phyloP scores from a whole-genome alignment of 805 yeast genomes.

The Wickerhamomyces chaumierensis region DNA sequence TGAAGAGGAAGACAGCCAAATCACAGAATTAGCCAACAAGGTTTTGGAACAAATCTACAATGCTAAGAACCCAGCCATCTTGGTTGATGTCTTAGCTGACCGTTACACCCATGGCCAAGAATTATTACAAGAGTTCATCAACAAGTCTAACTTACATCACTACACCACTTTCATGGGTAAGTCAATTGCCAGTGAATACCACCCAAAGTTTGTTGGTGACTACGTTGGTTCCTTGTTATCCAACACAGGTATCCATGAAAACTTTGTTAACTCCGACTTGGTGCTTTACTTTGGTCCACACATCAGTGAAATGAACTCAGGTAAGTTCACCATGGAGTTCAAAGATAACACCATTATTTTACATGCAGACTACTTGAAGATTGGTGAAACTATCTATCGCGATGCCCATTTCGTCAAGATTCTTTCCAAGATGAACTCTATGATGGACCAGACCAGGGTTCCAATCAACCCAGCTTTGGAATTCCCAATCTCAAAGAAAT shows the following conservation, averaged over 20 bases:
- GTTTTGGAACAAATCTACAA: conserved; percentile 41
- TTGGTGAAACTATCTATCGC: conserved; percentile 29
- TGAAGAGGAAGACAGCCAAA: conserved; percentile 17
- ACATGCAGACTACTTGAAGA: conserved; percentile 40
- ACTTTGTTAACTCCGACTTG: conserved; percentile 49
- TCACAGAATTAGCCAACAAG: conserved; percentile 23
- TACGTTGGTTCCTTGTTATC: conserved; percentile 52
- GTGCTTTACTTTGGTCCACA: conserved; percentile 62
- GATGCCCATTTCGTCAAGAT: conserved; percentile 41
- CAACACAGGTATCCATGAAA: conserved; percentile 32
- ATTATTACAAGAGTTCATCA: conserved; percentile 36
- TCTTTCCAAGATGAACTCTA: conserved; percentile 28
- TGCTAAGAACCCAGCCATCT: conserved; percentile 47
- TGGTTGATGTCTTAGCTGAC: conserved; percentile 62
- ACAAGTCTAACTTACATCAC: conserved; percentile 33
- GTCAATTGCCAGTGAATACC: conserved; percentile 62
- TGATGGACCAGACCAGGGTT: conserved; percentile 22
- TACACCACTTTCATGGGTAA: conserved; percentile 62
- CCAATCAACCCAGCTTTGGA: conserved; percentile 8
- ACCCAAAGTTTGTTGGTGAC: conserved; percentile 53
- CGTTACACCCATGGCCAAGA: conserved; percentile 39
- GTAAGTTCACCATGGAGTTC: conserved; percentile 44
- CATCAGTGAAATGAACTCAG: conserved; percentile 58
- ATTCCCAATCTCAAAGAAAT: conserved; percentile 13
- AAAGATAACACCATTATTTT: conserved; percentile 25